A percentile compares a stretch with the other conserved stretches of the same genome.
These are phyloP conservation scores for Colletotrichum lini DNA, from an alignment of 2,329 filamentous ascomycete genomes.

Conservation along the genomic window DNA sequence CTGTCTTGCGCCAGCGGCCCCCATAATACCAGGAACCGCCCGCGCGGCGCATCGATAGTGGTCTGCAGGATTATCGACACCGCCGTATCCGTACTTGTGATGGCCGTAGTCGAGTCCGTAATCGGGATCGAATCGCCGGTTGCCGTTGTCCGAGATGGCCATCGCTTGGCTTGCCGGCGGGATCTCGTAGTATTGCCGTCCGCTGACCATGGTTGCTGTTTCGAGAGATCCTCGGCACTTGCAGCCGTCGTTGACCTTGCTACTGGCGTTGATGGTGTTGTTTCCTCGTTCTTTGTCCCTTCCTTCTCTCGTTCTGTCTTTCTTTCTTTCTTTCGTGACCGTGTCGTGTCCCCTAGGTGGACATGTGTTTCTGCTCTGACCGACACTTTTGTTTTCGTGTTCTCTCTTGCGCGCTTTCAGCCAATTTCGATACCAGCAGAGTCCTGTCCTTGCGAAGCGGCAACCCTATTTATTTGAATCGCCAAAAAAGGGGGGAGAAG, in stretches of 20 bases:
- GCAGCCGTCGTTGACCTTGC: background rate
- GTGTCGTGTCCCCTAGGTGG: conserved; percentile 5
- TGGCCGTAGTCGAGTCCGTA: conserved; percentile 25
- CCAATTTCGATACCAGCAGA: conserved; percentile 7
- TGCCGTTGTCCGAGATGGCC: conserved; percentile 10
- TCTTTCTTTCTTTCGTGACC: background rate
- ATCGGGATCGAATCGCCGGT: conserved; percentile 36
- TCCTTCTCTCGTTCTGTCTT: no score
- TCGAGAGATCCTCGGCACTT: background rate
- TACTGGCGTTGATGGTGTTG: background rate
- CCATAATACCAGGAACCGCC: conserved; percentile 11
- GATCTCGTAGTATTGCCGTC: conserved; percentile 37
- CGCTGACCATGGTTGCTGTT: conserved; percentile 30
- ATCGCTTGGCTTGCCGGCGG: conserved; percentile 24
- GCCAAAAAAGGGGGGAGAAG: background rate
- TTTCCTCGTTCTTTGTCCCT: background rate
- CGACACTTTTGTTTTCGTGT: background rate
- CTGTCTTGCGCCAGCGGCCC: conserved; percentile 25
- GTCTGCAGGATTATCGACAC: background rate
- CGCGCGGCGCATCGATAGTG: conserved; percentile 14
- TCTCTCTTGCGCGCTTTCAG: conserved; percentile 5
- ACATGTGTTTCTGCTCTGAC: conserved; percentile 8
- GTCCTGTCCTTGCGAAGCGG: background rate
- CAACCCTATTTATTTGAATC: conserved; percentile 25
- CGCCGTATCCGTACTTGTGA: conserved; percentile 15